A percentile compares a stretch with the other conserved stretches of the same genome.
phyloP scores from a whole-genome alignment of 352 stramenopile species.

The Nothophytophthora sp. region DNA sequence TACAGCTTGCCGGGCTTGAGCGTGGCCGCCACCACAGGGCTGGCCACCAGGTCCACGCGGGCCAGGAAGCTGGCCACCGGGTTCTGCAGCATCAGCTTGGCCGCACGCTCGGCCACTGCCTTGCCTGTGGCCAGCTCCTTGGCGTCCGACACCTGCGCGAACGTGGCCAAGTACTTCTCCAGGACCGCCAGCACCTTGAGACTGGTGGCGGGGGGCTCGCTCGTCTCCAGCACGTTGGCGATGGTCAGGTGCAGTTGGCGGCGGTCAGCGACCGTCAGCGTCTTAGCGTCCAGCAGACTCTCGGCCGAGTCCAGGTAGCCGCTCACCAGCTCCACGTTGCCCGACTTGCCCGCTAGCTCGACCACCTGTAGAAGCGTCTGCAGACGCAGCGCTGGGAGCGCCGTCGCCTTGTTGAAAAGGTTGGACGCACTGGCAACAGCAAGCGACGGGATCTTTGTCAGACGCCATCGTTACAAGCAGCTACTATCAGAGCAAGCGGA shows the following conservation, averaged over 20 bases:
- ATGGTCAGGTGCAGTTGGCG: conserved; percentile 69
- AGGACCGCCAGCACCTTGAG: conserved; percentile 69
- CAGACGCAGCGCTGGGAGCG: conserved; percentile 64
- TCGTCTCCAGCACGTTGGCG: conserved; percentile 68
- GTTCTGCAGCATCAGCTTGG: conserved; percentile 87
- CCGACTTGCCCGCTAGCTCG: conserved; percentile 51
- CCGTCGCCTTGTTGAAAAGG: conserved; percentile 76
- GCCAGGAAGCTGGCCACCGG: conserved; percentile 90
- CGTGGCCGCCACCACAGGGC: conserved; percentile 72
- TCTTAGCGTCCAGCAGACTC: conserved; percentile 44
- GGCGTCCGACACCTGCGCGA: conserved; percentile 40
- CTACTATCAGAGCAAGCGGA: too few relatives aligned
- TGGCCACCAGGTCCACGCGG: conserved; percentile 85
- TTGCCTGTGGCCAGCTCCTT: conserved; percentile 67
- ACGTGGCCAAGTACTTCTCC: conserved; percentile 76
- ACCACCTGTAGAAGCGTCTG: conserved; percentile 67
- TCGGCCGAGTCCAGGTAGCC: conserved; percentile 78
- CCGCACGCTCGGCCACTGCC: conserved; percentile 76
- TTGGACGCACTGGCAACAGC: conserved; percentile 46
- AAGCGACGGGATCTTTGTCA: too few relatives aligned
- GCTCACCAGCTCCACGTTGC: conserved; percentile 60
- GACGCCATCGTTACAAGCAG: too few relatives aligned
- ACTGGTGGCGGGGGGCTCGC: conserved; percentile 26
- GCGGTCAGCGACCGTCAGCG: conserved; percentile 48
- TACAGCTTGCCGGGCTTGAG: conserved; percentile 74